Conservation (phyloP, 352 stramenopile genomes). For the Bremia lactucae region DNA sequence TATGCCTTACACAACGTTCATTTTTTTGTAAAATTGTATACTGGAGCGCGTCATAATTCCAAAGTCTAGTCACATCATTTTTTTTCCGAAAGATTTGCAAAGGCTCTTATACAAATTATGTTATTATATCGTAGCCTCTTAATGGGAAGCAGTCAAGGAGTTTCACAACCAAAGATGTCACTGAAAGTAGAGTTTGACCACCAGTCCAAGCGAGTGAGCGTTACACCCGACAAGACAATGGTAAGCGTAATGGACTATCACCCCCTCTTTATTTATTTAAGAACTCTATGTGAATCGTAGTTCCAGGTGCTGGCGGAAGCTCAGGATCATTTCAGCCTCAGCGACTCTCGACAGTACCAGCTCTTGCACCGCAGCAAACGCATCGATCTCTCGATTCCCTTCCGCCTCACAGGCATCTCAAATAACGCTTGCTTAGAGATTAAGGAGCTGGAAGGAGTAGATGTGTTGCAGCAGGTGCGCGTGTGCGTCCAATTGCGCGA, state of each 20-base stretch:
- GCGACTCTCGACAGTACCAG: constrained; percentile 33
- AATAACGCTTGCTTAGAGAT: constrained; percentile 76
- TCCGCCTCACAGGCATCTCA: constrained; percentile 76
- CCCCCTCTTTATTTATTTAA: neutral
- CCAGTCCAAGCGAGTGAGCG: constrained; percentile 63
- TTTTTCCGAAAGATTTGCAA: too few relatives aligned
- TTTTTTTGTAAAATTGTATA: too few relatives aligned
- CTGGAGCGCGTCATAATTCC: too few relatives aligned
- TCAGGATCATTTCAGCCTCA: constrained; percentile 41
- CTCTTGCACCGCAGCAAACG: constrained; percentile 51
- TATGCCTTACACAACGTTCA: too few relatives aligned
- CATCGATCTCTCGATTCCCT: constrained; percentile 75
- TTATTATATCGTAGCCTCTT: too few relatives aligned
- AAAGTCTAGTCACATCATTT: too few relatives aligned
- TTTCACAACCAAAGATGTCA: constrained; percentile 65
- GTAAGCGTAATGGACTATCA: constrained; percentile 15
- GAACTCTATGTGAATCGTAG: constrained; percentile 13
- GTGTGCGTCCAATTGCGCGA: constrained; percentile 73
- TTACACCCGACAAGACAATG: constrained; percentile 67
- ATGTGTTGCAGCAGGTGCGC: constrained; percentile 46
- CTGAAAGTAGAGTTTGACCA: constrained; percentile 64
- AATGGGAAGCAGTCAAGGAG: too few relatives aligned
- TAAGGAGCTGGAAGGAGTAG: constrained; percentile 18
- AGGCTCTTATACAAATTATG: too few relatives aligned
- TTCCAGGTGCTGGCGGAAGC: constrained; percentile 67